phyloP scores from a whole-genome alignment of 805 yeast genomes.

The Starmerella asiatica region DNA sequence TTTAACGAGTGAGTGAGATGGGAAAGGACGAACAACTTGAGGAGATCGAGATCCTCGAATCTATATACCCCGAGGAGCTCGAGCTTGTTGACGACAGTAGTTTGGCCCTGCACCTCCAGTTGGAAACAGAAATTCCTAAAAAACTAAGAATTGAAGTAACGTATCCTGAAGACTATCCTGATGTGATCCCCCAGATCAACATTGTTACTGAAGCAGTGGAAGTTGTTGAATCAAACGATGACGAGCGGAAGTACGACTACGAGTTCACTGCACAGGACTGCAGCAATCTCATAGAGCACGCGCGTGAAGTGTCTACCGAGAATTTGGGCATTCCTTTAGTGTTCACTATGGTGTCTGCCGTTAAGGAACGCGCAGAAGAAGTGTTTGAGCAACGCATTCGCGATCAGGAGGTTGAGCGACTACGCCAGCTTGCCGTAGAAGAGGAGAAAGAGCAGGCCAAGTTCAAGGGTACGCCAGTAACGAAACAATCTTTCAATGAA shows the following conservation, averaged over 20 bases:
- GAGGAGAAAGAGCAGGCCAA: slow-evolving; percentile 81
- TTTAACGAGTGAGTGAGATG: slow-evolving; percentile 5
- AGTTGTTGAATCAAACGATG: slow-evolving; percentile 32
- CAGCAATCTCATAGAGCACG: slow-evolving; percentile 16
- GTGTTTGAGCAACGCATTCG: slow-evolving; percentile 47
- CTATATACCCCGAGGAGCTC: slow-evolving; percentile 89
- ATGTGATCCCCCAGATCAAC: slow-evolving; percentile 34
- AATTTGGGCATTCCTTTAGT: slow-evolving; percentile 86
- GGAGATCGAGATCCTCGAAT: slow-evolving; percentile 77
- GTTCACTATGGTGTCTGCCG: slow-evolving; percentile 59
- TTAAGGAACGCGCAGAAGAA: slow-evolving; percentile 71
- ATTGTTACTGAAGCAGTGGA: slow-evolving; percentile 28
- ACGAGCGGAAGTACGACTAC: slow-evolving; percentile 28
- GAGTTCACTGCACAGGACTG: slow-evolving; percentile 35
- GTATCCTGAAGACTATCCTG: slow-evolving; percentile 74
- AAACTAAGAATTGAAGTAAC: slow-evolving; percentile 43
- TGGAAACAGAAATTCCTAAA: slow-evolving; percentile 60
- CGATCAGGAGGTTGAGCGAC: slow-evolving; percentile 42
- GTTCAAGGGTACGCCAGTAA: slow-evolving; percentile 82
- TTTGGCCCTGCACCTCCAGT: slow-evolving; percentile 43
- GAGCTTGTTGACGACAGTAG: slow-evolving; percentile 33
- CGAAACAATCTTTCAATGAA: slow-evolving; percentile 50
- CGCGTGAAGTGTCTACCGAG: slow-evolving; percentile 41
- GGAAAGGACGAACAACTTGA: slow-evolving; percentile 71
- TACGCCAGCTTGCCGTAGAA: slow-evolving; percentile 43